Base-by-base conservation (phyloP, 495 filamentous ascomycete species). In the Lasiosphaeriaceae sp. region DNA sequence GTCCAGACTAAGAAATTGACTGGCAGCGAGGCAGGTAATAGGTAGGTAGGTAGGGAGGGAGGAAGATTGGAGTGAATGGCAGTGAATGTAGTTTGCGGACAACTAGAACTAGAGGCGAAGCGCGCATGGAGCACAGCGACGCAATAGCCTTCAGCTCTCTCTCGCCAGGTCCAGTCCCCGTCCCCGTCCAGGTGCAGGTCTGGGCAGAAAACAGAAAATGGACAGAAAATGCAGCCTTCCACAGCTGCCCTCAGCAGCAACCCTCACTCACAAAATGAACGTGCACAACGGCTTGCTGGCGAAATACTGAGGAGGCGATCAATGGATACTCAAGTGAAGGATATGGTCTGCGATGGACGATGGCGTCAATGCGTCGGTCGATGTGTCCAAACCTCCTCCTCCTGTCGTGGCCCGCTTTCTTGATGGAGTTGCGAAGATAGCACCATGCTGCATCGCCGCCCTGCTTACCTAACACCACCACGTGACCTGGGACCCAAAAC, bases 291-390 rank as follows among this genome's bases (percentile, higher is more conserved):
- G 43, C 57, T 63, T 58, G 55, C 44, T 64, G 61, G 61, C 26
- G n/a, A 61, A 60, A 70, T 70, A 58, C 37, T 65, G 50, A 22
- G 20, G 48, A 31, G 58, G 23, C 37, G 45, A 44, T 54, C 57
- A 71, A 71, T 68, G 57, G 54, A 71, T 71, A 68, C 58, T 70
- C 48, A 47, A 56, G 57, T 55, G 59, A 65, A 71, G 51, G 58
- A 66, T 68, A 68, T 57, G 58, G 61, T 60, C 45, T 56, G 60
- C 58, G 58, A 58, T 57, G 54, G 47, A 46, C 54, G 45, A 48
- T 43, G 39, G 39, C 14, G 39, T 43, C 39, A 43, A 43, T 43
- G 39, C 22, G 47, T 52, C 48, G 50, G 45, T 61, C 54, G 47
- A 54, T 54, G 45, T 61, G 59, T 61, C 59, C 58, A 61, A 61